Evolutionary conservation across 805 yeast species (phyloP).

Genomic region (Yarrowia sp.): DNA sequence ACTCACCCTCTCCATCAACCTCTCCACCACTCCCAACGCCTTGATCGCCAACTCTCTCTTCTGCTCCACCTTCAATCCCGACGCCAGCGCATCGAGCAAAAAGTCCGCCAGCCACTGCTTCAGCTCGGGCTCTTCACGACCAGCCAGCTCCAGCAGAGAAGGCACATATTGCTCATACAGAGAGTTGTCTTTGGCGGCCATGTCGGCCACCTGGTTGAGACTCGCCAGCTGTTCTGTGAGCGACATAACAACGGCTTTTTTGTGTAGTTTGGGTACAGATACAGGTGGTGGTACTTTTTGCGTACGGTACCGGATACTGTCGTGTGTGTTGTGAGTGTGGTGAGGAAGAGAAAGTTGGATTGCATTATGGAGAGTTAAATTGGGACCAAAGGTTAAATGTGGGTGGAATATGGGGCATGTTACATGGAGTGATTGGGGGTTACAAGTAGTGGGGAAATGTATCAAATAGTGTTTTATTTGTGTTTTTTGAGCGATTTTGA

Average conservation of each 20-base stretch:
- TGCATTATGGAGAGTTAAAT: no score
- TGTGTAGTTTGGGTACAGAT: no score
- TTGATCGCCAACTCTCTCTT: slow-evolving; percentile 10
- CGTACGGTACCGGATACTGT: no score
- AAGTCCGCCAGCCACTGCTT: slow-evolving; percentile 17
- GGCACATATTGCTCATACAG: slow-evolving; percentile 35
- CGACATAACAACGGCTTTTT: not conserved
- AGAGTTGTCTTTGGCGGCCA: slow-evolving; percentile 16
- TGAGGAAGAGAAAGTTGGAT: no score
- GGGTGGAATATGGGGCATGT: no score
- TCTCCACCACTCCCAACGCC: slow-evolving; percentile 2
- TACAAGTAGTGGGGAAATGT: no score
- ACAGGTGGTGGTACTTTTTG: no score
- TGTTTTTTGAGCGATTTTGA: no score
- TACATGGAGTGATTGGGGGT: no score
- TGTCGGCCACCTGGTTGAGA: slow-evolving; percentile 18
- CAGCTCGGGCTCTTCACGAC: slow-evolving; percentile 1
- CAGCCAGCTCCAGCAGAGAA: slow-evolving; percentile 1
- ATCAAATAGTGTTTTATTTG: no score
- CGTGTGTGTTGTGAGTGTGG: no score
- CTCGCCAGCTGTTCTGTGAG: slow-evolving; percentile 10
- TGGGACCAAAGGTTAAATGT: no score
- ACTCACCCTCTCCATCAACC: slow-evolving; percentile 18
- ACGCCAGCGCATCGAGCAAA: slow-evolving; percentile 13
- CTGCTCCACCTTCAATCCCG: not conserved